Evolutionary conservation across 257 asterid species (phyloP).

Genomic region (Salvia hispanica): DNA sequence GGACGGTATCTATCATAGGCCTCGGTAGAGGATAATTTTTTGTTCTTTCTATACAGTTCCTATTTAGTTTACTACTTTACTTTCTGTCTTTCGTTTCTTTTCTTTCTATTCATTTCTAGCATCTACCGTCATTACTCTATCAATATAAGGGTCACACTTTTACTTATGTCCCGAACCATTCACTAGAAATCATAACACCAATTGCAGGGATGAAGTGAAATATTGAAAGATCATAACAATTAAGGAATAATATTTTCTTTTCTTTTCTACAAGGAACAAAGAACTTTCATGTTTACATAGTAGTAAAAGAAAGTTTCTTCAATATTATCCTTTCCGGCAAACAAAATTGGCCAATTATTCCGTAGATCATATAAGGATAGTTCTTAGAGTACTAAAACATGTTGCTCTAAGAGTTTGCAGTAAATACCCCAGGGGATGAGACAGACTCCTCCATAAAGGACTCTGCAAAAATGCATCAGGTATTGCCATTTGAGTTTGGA

Average conservation of each 20-base stretch:
- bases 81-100: no score
- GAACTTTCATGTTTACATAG: not conserved
- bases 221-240: constrained; percentile 4
- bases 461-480: constrained; percentile 49
- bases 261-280: constrained; percentile 14
- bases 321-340: constrained; percentile 15
- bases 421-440: constrained; percentile 47
- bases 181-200: constrained; percentile 16
- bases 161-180: not conserved
- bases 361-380: constrained; percentile 17
- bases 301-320: constrained; percentile 4
- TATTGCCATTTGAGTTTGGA: constrained; percentile 6
- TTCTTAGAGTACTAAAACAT: constrained; percentile 2
- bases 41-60: no score
- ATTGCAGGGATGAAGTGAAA: not conserved
- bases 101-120: no score
- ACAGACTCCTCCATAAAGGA: constrained; percentile 31
- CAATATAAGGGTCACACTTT: constrained; percentile 1
- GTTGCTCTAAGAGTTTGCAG: constrained; percentile 24
- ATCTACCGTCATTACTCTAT: no score
- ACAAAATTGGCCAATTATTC: not conserved
- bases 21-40: no score
- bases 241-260: constrained; percentile 2
- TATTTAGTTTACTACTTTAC: no score
- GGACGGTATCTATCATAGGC: no score